These are phyloP conservation scores for Suhomyces chickasaworum DNA, from an alignment of 1,139 yeast species.

Conservation along the genomic window DNA sequence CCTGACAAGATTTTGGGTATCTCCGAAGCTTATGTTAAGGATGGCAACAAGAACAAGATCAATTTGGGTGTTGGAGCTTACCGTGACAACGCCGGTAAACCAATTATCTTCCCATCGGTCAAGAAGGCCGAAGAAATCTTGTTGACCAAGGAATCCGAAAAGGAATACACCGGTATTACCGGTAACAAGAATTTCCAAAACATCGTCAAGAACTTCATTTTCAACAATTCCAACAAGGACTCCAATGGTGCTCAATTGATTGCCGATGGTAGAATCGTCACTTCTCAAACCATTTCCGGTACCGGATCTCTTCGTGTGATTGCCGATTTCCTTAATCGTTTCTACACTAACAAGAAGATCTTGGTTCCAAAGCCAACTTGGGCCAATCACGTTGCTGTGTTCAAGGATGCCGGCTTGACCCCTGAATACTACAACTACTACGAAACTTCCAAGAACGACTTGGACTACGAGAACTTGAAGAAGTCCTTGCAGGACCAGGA, in stretches of 20 bases:
- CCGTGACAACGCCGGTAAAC: conserved; percentile 50
- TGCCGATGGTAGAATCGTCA: conserved; percentile 50
- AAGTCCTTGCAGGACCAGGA: conserved; percentile 42
- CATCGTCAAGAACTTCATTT: conserved; percentile 52
- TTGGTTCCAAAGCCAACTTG: conserved; percentile 71
- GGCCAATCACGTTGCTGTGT: conserved; percentile 71
- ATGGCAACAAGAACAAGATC: conserved; percentile 43
- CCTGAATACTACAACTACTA: conserved; percentile 53
- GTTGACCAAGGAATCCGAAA: conserved; percentile 47
- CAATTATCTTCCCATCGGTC: conserved; percentile 51
- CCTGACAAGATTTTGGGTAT: conserved; percentile 77
- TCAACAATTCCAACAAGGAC: conserved; percentile 52
- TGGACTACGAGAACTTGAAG: conserved; percentile 56
- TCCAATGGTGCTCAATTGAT: conserved; percentile 50
- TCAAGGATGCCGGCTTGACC: conserved; percentile 50
- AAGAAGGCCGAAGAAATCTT: conserved; percentile 48
- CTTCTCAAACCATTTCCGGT: conserved; percentile 62
- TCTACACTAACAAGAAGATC: conserved; percentile 47
- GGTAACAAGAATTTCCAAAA: conserved; percentile 53
- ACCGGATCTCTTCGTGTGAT: conserved; percentile 61
- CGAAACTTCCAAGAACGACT: conserved; percentile 52
- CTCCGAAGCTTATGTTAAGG: conserved; percentile 52
- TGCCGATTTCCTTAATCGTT: conserved; percentile 54
- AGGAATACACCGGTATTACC: conserved; percentile 59
- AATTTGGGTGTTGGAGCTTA: conserved; percentile 56